phyloP scores from a whole-genome alignment of 2,329 filamentous ascomycete genomes.

The Alternaria sp. region DNA sequence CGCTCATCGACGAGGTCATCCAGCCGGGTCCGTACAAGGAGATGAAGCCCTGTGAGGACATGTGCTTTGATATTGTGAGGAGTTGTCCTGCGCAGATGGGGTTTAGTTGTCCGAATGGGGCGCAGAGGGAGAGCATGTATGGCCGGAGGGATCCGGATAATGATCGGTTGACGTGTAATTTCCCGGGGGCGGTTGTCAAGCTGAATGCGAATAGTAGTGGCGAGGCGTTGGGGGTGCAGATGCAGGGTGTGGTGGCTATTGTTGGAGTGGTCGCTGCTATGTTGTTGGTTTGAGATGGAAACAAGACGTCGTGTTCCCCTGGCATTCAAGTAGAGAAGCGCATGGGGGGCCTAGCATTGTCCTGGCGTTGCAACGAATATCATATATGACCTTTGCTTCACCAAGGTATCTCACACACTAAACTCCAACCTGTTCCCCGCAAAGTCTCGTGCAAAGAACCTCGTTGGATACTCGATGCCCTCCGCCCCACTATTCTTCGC shows the following conservation, averaged over 20 bases:
- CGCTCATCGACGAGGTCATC: conserved; percentile 75
- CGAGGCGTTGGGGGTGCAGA: background rate
- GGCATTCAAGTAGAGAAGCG: background rate
- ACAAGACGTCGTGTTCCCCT: background rate
- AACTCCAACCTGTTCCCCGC: conserved; percentile 55
- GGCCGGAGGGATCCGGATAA: conserved; percentile 29
- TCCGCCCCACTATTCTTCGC: conserved; percentile 53
- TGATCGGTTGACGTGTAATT: conserved; percentile 49
- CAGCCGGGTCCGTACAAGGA: conserved; percentile 93
- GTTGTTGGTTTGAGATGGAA: background rate
- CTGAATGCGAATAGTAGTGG: conserved; percentile 34
- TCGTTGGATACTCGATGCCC: conserved; percentile 67
- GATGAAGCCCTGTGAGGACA: conserved; percentile 83
- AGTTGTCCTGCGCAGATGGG: conserved; percentile 80
- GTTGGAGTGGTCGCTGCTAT: background rate
- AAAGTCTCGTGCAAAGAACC: conserved; percentile 67
- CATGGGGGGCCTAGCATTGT: background rate
- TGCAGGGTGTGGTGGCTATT: background rate
- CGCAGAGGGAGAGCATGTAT: conserved; percentile 32
- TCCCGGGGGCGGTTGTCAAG: conserved; percentile 53
- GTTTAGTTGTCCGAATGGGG: conserved; percentile 74
- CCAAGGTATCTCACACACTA: conserved; percentile 35
- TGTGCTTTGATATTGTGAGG: conserved; percentile 87
- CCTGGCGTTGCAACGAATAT: background rate
- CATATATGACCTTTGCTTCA: background rate